Evolutionary conservation across 768 basidiomycete species (phyloP), one percentile per base, ranked within the genome.

Genomic region (Lyophyllum atratum): DNA sequence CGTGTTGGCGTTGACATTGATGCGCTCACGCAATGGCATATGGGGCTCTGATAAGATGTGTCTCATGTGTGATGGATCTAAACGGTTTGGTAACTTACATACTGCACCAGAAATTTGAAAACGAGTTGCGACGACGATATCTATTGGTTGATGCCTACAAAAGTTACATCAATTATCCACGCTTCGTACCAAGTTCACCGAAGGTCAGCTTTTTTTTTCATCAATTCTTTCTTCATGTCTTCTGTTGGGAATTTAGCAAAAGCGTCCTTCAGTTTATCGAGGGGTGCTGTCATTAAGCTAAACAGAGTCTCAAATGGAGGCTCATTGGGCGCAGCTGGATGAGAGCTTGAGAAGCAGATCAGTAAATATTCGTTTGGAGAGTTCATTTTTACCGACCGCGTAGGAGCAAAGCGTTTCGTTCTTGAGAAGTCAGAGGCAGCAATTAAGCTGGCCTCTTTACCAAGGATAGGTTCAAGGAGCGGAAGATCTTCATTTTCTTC

Each of bases 351-450:
- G 22, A 25, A 3, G 12, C 19, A 44, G 6, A 14, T 40, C 6
- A n/a, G 22, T 21, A 46, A 4, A 21, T 39, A 15, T 33, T 1
- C 2, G 44, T 5, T 25, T 5, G 9, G 17, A 50, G n/a, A 37
- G 31, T 17, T 29, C 21, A 24, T 39, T 43, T 22, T 14, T 8
- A 68, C 78, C 15, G 22, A 83, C 84, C 82, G 73, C 7, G 85
- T 86, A 0, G 85, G 85, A 7, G 75, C 84, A 57, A 86, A 84
- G 58, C 80, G 80, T 73, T 88, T 88, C 3, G 85, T 86, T 49
- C 74, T 68, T 59, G 68, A 74, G 71, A 86, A 87, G 37, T 64
- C 70, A 21, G 60, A 55, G 1, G 84, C 83, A 0, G 82, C 82
- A 19, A 68, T 49, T 26, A 71, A 60, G 58, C 81, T 80, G 2